Base-by-base conservation (phyloP, 129 eudicot genomes). In the Heracleum sosnowskyi region DNA sequence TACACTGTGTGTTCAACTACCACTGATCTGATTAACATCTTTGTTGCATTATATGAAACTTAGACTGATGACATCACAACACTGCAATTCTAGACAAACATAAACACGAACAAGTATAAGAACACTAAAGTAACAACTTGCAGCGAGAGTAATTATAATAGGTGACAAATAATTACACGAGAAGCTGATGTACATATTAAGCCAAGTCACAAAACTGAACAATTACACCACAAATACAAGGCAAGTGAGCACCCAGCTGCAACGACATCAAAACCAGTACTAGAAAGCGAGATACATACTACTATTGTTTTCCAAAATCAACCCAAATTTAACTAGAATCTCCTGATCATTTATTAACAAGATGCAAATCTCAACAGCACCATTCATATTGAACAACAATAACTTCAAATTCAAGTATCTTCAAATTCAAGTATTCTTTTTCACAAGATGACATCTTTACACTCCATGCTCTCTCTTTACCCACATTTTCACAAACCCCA, bases 401-500 rank as follows among this genome's bases (percentile, higher is more conserved):
- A 44, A 73, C 60, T 73, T 73, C n/a, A n/a, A 73, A 20, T 26
- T 73, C 24, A 73, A 13, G 57, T 28, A 41, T 11, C 6, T 53
- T 72, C n/a, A n/a, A n/a, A n/a, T n/a, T n/a, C n/a, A n/a, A n/a
- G 53, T n/a, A 39, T 24, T 26, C 75, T 72, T 72, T n/a, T 69
- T 20, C 45, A 31, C 72, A 66, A 66, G 39, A 24, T 60, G 68
- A 60, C 68, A 60, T 26, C 68, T 60, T 60, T 60, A 60, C 49
- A 70, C 75, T 39, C 75, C 49, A 70, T 70, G 16, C 44, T 22
- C 75, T 70, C 42, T 11, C 29, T 70, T 39, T 70, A 72, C 76
- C 76, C 35, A 72, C 76, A 41, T 72, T 72, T 26, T 41, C 76
- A 24, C 76, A 72, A n/a, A 41, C 45, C 34, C 51, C 53, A 40